Conservation (phyloP, 805 yeast species). For the Sugiyamaella marilandica region DNA sequence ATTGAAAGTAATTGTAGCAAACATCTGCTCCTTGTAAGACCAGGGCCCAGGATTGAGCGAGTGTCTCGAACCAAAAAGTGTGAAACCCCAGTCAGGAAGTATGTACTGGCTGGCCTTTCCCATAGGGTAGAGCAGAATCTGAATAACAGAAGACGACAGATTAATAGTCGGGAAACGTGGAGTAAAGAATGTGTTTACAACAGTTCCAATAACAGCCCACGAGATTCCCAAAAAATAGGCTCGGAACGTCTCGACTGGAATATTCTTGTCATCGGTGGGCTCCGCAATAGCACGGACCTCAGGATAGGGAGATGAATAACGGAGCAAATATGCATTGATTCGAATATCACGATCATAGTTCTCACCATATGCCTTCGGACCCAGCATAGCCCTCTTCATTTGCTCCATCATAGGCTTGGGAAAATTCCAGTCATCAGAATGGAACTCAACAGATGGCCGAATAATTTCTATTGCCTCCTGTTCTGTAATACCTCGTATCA, state of each 20-base stretch:
- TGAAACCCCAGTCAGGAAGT: slow-evolving; percentile 46
- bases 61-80: slow-evolving; percentile 37
- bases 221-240: slow-evolving; percentile 35
- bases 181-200: slow-evolving; percentile 52
- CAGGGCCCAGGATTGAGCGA: slow-evolving; percentile 59
- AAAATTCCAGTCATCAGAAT: slow-evolving; percentile 8
- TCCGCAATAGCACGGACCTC: slow-evolving; percentile 53
- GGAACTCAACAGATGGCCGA: slow-evolving; percentile 1
- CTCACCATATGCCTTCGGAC: slow-evolving; percentile 3
- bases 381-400: not conserved
- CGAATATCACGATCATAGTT: slow-evolving; percentile 13
- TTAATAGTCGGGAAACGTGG: slow-evolving; percentile 50
- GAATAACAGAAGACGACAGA: slow-evolving; percentile 42
- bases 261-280: slow-evolving; percentile 43
- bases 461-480: slow-evolving; percentile 6
- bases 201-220: slow-evolving; percentile 51
- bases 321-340: slow-evolving; percentile 11
- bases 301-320: slow-evolving; percentile 47
- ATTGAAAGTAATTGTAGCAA: slow-evolving; percentile 42
- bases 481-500: slow-evolving; percentile 22
- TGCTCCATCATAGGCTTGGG: not conserved
- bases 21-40: slow-evolving; percentile 59
- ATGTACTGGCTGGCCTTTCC: slow-evolving; percentile 41
- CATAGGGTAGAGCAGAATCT: slow-evolving; percentile 46
- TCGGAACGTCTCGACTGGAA: slow-evolving; percentile 45